A percentile compares a stretch with the other conserved stretches of the same genome.
Evolutionary conservation across 2,329 filamentous ascomycete genomes (phyloP).

Genomic region (Amauroascus niger): DNA sequence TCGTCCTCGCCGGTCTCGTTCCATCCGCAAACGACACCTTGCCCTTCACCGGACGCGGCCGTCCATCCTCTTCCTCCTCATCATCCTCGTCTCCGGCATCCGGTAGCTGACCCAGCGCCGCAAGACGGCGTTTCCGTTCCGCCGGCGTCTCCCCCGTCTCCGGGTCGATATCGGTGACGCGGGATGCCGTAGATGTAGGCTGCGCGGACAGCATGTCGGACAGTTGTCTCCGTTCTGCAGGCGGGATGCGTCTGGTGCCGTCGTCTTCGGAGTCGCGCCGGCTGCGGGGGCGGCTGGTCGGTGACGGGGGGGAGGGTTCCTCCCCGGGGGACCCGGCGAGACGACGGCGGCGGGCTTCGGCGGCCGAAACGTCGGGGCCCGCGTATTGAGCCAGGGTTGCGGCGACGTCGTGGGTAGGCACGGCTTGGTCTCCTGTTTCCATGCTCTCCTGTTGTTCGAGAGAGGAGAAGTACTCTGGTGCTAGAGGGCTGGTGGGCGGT

Average conservation of each 20-base stretch:
- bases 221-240: slow-evolving; percentile 22
- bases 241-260: slow-evolving; percentile 36
- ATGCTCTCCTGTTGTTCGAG: slow-evolving; percentile 19
- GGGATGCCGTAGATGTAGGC: not conserved
- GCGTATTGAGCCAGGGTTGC: slow-evolving; percentile 32
- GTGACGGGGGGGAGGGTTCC: slow-evolving; percentile 5
- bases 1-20: slow-evolving; percentile 22
- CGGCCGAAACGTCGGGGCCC: slow-evolving; percentile 24
- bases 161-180: not conserved
- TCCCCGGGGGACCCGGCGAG: not conserved
- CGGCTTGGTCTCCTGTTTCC: slow-evolving; percentile 18
- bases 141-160: slow-evolving; percentile 39
- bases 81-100: slow-evolving; percentile 21
- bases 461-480: not conserved
- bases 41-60: slow-evolving; percentile 19
- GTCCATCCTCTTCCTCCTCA: slow-evolving; percentile 24
- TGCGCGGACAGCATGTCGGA: slow-evolving; percentile 2
- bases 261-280: slow-evolving; percentile 35
- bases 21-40: slow-evolving; percentile 31
- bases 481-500: not conserved
- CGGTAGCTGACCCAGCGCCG: slow-evolving; percentile 32
- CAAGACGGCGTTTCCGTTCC: slow-evolving; percentile 39
- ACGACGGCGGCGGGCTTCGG: slow-evolving; percentile 15
- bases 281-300: slow-evolving; percentile 4
- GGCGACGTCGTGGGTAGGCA: slow-evolving; percentile 30